These are phyloP conservation scores for Suillus ampliporus DNA, from an alignment of 768 basidiomycete genomes.

Conservation along the genomic window DNA sequence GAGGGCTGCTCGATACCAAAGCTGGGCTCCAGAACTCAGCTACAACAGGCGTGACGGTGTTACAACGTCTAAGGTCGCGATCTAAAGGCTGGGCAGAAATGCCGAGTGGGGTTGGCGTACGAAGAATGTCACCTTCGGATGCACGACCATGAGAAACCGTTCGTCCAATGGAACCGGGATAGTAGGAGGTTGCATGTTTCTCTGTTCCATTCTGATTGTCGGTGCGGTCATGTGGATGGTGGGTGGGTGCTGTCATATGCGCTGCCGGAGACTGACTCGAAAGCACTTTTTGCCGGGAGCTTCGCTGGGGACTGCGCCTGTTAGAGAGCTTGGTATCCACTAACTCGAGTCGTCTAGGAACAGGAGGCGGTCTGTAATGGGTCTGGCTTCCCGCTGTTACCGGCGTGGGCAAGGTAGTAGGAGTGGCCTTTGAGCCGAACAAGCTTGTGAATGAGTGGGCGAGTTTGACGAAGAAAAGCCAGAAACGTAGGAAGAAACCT, in stretches of 20 bases:
- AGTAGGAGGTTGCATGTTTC: not conserved
- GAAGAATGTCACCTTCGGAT: not conserved
- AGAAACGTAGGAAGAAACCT: slow-evolving; percentile 6
- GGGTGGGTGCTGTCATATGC: not conserved
- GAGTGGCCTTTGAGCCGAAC: slow-evolving; percentile 4
- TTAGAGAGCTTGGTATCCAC: not conserved
- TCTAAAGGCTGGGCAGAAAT: not conserved
- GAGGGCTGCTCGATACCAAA: not conserved
- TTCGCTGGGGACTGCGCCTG: slow-evolving; percentile 4
- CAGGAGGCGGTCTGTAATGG: not conserved
- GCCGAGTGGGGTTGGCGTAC: not conserved
- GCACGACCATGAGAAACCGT: not conserved
- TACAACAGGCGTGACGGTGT: not conserved
- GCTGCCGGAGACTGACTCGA: not conserved
- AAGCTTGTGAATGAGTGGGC: slow-evolving; percentile 6
- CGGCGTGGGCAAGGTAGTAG: slow-evolving; percentile 8
- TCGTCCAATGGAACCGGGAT: not conserved
- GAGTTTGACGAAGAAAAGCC: slow-evolving; percentile 12
- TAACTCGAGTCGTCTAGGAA: slow-evolving; percentile 1
- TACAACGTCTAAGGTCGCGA: not conserved
- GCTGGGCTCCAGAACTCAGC: not conserved
- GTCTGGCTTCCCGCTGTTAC: slow-evolving; percentile 3
- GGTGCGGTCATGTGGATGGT: too few relatives aligned
- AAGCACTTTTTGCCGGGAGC: not conserved
- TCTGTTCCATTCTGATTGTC: not conserved